Conservation (phyloP, 345 rosid species). For the Citropsis articulata region DNA sequence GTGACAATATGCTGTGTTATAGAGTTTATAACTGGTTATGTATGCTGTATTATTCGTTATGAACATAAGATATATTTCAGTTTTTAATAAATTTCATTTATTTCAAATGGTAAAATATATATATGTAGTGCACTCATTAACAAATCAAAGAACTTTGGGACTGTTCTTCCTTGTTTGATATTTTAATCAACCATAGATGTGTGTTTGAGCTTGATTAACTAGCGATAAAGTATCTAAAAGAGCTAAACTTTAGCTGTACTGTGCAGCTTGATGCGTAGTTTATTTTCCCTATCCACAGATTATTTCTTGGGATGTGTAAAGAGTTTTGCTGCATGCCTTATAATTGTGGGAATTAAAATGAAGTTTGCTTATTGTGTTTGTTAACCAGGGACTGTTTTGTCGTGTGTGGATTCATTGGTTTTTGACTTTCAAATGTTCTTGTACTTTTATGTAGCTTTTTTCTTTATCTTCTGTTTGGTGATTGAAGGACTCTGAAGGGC, state of each 20-base stretch:
- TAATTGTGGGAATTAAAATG: background rate
- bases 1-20: background rate
- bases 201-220: background rate
- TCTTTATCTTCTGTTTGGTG: conserved; percentile 15
- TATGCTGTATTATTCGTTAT: background rate
- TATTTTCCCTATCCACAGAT: background rate
- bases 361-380: background rate
- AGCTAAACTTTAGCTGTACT: background rate
- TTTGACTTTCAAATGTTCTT: background rate
- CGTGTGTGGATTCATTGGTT: background rate
- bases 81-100: background rate
- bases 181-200: background rate
- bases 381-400: background rate
- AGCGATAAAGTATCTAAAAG: background rate
- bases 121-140: background rate
- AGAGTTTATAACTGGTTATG: background rate
- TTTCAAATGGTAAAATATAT: background rate
- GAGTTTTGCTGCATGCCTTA: background rate
- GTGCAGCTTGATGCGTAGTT: background rate
- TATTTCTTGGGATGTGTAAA: background rate
- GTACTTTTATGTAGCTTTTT: background rate
- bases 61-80: background rate
- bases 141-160: background rate
- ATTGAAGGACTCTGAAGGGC: conserved; percentile 79
- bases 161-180: background rate